These are phyloP conservation scores for Typha latifolia DNA, from an alignment of 176 grass and related monocot species.

Conservation along the genomic window DNA sequence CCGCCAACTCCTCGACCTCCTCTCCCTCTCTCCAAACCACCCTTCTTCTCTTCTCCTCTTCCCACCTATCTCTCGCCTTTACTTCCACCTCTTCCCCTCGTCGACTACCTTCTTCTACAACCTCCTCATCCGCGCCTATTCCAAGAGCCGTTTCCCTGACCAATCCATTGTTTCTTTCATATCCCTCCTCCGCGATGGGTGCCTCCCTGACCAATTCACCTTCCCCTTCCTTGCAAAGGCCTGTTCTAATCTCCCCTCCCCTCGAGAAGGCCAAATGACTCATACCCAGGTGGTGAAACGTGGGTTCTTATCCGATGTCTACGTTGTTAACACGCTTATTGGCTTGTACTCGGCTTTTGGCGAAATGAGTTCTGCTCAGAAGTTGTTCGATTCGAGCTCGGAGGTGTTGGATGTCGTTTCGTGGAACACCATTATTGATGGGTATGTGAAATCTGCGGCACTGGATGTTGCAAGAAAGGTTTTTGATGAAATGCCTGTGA, in stretches of 20 bases:
- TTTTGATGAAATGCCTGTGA: slow-evolving; percentile 51
- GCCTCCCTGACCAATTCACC: slow-evolving; percentile 28
- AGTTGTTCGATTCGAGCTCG: slow-evolving; percentile 34
- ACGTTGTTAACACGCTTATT: slow-evolving; percentile 46
- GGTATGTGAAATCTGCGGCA: slow-evolving; percentile 37
- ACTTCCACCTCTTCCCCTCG: slow-evolving; percentile 56
- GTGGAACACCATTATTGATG: slow-evolving; percentile 56
- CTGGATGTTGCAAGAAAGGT: slow-evolving; percentile 23
- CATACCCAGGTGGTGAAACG: slow-evolving; percentile 44
- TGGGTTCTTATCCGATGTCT: slow-evolving; percentile 38
- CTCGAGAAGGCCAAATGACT: slow-evolving; percentile 37
- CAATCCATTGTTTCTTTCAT: slow-evolving; percentile 28
- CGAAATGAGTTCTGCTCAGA: slow-evolving; percentile 34
- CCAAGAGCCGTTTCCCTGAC: slow-evolving; percentile 16
- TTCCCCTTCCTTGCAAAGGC: slow-evolving; percentile 27
- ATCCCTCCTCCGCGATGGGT: slow-evolving; percentile 26
- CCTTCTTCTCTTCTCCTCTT: slow-evolving; percentile 28
- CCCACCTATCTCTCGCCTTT: slow-evolving; percentile 27
- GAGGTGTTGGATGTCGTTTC: slow-evolving; percentile 45
- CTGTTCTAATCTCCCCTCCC: slow-evolving; percentile 25
- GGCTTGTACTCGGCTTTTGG: slow-evolving; percentile 50
- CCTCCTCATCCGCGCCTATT: slow-evolving; percentile 50
- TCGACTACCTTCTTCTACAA: slow-evolving; percentile 57
- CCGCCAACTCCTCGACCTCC: slow-evolving; percentile 30
- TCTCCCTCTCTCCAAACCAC: slow-evolving; percentile 22